Evolutionary conservation across 2,329 filamentous ascomycete genomes (phyloP), one percentile per base, ranked within the genome.

Genomic region (Ceratocystis destructans): DNA sequence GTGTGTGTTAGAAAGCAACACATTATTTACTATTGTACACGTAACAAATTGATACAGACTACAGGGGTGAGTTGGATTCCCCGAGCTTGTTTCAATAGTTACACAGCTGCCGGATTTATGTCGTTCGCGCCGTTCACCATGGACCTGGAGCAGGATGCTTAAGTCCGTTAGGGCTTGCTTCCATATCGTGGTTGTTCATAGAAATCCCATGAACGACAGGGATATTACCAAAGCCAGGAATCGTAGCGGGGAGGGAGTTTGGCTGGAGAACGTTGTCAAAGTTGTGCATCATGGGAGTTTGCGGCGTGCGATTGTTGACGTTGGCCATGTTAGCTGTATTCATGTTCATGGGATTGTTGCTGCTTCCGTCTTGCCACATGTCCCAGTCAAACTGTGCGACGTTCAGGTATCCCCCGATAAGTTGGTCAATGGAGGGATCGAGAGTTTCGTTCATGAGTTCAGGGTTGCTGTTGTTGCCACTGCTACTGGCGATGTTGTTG

Each of bases 301-400:
- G 48, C 10, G 66, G 66, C 5, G 37, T 46, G 44, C 61, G 57
- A n/a, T 17, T 46, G 41, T 63, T 50, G 44, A 10, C 22, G 15
- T 8, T 17, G 22, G 48, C 5, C 6, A 66, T 44, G 8, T 41
- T 37, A 12, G 59, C 25, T 7, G 64, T n/a, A 20, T 66, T 65
- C 6, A 62, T 59, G n/a, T 61, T 22, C 2, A 55, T 45, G n/a
- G 33, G 25, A 15, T 55, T 57, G 15, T 28, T 20, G 5, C 12
- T 44, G 20, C 50, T 61, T n/a, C 46, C 57, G 17, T 66, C 68
- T 3, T 72, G 72, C 73, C 77, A 79, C 71, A 80, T 75, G 64
- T 80, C 79, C 76, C 79, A 79, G 62, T 79, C 78, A 17, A 80
- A 70, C 2, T 73, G 70, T 8, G 75, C 74, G 5, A 76, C 72